These are phyloP conservation scores for Falciphora oryzae DNA, from an alignment of 2,329 filamentous ascomycete species.

Conservation along the genomic window DNA sequence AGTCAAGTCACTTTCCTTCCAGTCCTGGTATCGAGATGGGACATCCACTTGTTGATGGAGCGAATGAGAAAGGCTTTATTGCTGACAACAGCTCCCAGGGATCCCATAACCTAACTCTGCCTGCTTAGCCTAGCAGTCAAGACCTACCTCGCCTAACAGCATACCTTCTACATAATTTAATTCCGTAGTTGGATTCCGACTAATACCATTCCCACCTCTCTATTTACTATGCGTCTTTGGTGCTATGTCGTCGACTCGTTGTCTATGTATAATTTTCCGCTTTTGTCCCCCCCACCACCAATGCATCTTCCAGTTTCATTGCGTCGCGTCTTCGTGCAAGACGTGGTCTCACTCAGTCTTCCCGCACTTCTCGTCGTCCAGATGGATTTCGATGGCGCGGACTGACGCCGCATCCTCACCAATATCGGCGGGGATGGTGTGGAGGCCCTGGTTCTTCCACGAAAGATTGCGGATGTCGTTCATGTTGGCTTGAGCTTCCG, in stretches of 20 bases:
- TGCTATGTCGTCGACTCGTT: conserved; percentile 17
- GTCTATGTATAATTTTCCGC: conserved; percentile 5
- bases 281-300: background rate
- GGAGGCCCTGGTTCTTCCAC: conserved; percentile 31
- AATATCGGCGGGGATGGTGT: conserved; percentile 29
- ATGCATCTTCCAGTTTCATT: background rate
- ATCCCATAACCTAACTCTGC: background rate
- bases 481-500: conserved; percentile 19
- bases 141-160: background rate
- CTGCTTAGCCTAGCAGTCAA: background rate
- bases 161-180: background rate
- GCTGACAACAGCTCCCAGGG: background rate
- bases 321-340: background rate
- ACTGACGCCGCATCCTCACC: conserved; percentile 35
- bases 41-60: background rate
- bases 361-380: conserved; percentile 33
- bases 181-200: background rate
- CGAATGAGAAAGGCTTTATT: background rate
- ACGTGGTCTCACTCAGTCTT: conserved; percentile 11
- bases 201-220: background rate
- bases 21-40: too few relatives aligned
- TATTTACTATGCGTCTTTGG: conserved; percentile 1
- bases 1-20: too few relatives aligned
- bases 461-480: conserved; percentile 26
- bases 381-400: conserved; percentile 44